Evolutionary conservation across 2,329 filamentous ascomycete genomes (phyloP).

Genomic region (Lecanicillium sp.): DNA sequence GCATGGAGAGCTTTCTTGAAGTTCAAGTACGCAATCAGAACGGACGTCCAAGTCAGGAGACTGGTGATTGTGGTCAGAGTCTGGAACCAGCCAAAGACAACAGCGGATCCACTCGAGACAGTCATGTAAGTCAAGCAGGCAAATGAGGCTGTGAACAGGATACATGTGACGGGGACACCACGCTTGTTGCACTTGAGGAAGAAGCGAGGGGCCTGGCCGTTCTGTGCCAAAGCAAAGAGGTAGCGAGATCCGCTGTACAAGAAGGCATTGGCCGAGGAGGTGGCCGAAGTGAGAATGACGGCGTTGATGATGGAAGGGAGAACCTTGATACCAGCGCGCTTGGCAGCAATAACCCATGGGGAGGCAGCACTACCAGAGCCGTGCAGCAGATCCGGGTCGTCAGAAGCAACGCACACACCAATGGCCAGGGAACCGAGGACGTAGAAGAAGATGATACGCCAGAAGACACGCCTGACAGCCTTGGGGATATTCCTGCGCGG

Average conservation of each 20-base stretch:
- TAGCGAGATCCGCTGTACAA: slow-evolving; percentile 46
- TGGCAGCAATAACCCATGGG: slow-evolving; percentile 42
- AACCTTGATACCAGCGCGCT: slow-evolving; percentile 39
- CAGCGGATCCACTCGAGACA: slow-evolving; percentile 29
- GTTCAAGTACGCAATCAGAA: slow-evolving; percentile 57
- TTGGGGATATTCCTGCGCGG: slow-evolving; percentile 11
- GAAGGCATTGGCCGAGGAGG: slow-evolving; percentile 56
- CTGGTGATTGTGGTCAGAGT: slow-evolving; percentile 57
- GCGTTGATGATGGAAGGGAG: slow-evolving; percentile 44
- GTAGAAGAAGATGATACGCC: slow-evolving; percentile 13
- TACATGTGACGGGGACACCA: neutral
- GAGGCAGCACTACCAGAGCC: slow-evolving; percentile 32
- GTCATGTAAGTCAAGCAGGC: slow-evolving; percentile 21
- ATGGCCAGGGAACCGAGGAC: slow-evolving; percentile 12
- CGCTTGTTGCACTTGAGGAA: slow-evolving; percentile 28
- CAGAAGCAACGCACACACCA: slow-evolving; percentile 10
- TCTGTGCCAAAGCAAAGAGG: slow-evolving; percentile 46
- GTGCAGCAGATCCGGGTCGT: slow-evolving; percentile 10
- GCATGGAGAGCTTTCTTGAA: slow-evolving; percentile 29
- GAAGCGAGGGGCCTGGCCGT: slow-evolving; percentile 44
- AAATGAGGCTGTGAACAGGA: neutral
- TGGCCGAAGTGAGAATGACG: slow-evolving; percentile 51
- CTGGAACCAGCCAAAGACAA: neutral
- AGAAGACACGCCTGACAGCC: slow-evolving; percentile 6
- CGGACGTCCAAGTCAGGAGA: slow-evolving; percentile 57